A percentile compares a stretch with the other conserved stretches of the same genome.
These are phyloP conservation scores for Calonectria pauciramosa DNA, from an alignment of 2,329 filamentous ascomycete genomes.

Conservation along the genomic window DNA sequence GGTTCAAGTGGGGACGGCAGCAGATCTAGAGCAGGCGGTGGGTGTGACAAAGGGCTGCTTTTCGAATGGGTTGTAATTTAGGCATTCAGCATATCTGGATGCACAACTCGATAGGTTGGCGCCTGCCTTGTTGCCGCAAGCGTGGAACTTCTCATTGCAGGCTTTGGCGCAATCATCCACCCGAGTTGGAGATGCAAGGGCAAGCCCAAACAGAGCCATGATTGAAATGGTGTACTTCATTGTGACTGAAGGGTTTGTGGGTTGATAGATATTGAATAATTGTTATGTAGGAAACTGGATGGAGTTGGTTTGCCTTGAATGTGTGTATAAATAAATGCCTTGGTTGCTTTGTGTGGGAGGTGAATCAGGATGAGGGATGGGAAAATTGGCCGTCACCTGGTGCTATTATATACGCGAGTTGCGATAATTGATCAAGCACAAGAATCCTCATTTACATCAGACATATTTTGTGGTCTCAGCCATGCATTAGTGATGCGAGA, in stretches of 20 bases:
- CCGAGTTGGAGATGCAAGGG: not conserved
- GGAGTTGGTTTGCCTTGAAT: not conserved
- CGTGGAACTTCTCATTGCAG: not conserved
- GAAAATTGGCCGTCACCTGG: not conserved
- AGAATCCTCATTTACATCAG: not conserved
- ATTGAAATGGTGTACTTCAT: not conserved
- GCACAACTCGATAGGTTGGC: not conserved
- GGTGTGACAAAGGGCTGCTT: slow-evolving; percentile 2
- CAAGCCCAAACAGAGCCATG: not conserved
- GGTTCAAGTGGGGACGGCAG: not conserved
- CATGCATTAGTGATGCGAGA: not conserved
- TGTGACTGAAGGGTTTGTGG: not conserved
- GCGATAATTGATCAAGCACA: not conserved
- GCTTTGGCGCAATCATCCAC: not conserved
- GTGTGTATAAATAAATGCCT: not conserved
- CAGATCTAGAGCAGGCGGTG: not conserved
- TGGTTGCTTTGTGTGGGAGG: not conserved
- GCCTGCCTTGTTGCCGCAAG: not conserved
- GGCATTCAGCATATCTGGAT: not conserved
- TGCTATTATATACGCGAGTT: not conserved
- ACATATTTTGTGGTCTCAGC: slow-evolving; percentile 2
- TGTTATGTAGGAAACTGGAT: not conserved
- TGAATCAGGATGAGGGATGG: not conserved
- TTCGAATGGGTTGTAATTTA: not conserved
- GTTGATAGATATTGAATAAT: too few relatives aligned